These are phyloP conservation scores for Yamadazyma dushanensis DNA, from an alignment of 1,139 yeast genomes.

Conservation along the genomic window DNA sequence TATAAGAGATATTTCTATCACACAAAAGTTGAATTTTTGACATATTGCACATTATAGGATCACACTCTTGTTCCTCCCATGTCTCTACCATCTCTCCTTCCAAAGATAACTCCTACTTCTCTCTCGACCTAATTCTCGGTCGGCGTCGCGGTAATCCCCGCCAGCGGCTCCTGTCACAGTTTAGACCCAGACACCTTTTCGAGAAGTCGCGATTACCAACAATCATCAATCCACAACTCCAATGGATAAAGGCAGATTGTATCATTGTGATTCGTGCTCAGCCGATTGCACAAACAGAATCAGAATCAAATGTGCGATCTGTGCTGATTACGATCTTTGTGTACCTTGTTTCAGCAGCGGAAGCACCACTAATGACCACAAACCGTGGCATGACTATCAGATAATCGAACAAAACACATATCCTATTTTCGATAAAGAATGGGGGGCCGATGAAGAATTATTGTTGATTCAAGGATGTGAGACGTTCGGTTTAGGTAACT, in stretches of 20 bases:
- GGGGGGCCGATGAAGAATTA: slow-evolving; percentile 99
- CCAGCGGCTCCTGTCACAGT: too few species aligned
- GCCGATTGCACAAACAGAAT: slow-evolving; percentile 92
- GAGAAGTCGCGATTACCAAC: too few species aligned
- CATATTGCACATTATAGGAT: too few species aligned
- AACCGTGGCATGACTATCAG: slow-evolving; percentile 91
- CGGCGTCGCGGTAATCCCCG: not conserved
- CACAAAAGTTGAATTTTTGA: too few species aligned
- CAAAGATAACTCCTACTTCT: too few species aligned
- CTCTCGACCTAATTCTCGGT: not conserved
- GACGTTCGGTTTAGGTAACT: slow-evolving; percentile 87
- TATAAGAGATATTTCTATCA: too few species aligned
- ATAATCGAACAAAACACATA: slow-evolving; percentile 93
- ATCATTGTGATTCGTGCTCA: slow-evolving; percentile 94
- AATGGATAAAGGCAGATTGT: slow-evolving; percentile 46
- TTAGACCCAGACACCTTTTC: too few species aligned
- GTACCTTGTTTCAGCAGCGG: slow-evolving; percentile 96
- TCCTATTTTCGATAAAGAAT: slow-evolving; percentile 83
- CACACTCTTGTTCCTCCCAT: too few species aligned
- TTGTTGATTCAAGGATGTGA: slow-evolving; percentile 89
- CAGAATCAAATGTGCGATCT: slow-evolving; percentile 86
- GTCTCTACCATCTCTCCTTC: too few species aligned
- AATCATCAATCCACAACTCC: slow-evolving; percentile 1
- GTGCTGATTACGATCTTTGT: slow-evolving; percentile 91
- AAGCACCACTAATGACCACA: slow-evolving; percentile 74